These are phyloP conservation scores for Carallia brachiata DNA, from an alignment of 345 rosid genomes.

Conservation along the genomic window DNA sequence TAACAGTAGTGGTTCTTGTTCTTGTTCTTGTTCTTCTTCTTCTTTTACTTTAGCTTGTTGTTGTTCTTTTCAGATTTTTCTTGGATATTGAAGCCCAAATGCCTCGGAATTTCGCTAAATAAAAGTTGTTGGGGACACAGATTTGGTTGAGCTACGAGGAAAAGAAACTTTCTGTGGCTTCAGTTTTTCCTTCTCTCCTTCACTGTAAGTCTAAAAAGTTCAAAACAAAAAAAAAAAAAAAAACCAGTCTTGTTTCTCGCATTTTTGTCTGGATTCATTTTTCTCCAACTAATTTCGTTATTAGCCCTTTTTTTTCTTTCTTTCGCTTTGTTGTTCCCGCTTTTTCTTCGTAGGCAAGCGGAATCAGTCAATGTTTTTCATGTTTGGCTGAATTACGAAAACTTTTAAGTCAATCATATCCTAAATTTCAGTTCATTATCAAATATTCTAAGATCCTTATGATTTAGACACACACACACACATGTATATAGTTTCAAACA, in stretches of 20 bases:
- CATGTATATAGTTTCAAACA: too few species aligned
- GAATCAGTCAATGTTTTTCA: neutral
- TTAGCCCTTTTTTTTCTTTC: neutral
- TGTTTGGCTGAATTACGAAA: neutral
- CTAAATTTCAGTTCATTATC: neutral
- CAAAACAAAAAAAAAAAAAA: neutral
- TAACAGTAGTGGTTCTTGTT: neutral
- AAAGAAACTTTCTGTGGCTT: neutral
- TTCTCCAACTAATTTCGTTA: too few species aligned
- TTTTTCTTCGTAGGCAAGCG: slow-evolving; percentile 6
- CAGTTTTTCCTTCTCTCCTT: neutral
- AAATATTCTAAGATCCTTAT: neutral
- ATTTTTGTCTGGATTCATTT: neutral
- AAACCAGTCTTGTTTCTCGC: neutral
- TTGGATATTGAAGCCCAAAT: slow-evolving; percentile 9
- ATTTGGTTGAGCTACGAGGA: neutral
- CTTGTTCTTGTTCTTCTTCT: neutral
- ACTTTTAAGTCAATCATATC: neutral
- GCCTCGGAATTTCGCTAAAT: slow-evolving; percentile 7
- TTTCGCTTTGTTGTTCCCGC: neutral
- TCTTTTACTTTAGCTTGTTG: neutral
- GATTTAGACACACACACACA: too few species aligned
- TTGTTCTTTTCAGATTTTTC: slow-evolving; percentile 3
- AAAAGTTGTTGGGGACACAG: slow-evolving; percentile 1
- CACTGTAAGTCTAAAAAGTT: neutral